Conservation (phyloP, 257 asterid genomes). For the Linderniella brevidens region DNA sequence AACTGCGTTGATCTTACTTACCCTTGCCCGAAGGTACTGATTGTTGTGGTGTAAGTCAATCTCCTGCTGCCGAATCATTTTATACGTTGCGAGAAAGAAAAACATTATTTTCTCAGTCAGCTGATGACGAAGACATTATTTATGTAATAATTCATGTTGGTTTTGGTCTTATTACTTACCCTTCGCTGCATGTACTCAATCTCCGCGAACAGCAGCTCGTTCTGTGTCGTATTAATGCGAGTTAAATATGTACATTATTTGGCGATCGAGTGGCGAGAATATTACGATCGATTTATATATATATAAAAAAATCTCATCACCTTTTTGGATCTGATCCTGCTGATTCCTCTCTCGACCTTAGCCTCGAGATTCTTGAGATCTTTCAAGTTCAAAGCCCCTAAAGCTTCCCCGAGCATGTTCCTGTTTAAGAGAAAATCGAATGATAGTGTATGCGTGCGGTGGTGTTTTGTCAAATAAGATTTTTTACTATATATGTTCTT, state of each 20-base stretch:
- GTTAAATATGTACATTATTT: too few species aligned
- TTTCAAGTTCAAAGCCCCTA: conserved; percentile 31
- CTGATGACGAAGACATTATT: neutral
- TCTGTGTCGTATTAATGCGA: conserved; percentile 17
- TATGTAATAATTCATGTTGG: neutral
- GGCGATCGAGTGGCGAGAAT: too few species aligned
- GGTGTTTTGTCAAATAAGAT: neutral
- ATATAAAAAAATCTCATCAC: conserved; percentile 15
- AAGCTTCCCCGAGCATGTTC: conserved; percentile 63
- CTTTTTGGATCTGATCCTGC: conserved; percentile 67
- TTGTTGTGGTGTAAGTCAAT: conserved; percentile 69
- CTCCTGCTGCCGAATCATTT: conserved; percentile 50
- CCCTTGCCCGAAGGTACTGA: conserved; percentile 88
- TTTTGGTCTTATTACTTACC: conserved; percentile 24
- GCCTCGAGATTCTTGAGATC: conserved; percentile 62
- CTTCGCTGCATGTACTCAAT: conserved; percentile 85
- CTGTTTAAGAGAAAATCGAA: conserved; percentile 15
- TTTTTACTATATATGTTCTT: neutral
- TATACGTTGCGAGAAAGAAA: conserved; percentile 3
- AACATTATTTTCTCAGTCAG: conserved; percentile 17
- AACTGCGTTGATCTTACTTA: neutral
- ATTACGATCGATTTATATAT: neutral
- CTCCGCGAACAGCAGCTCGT: conserved; percentile 80
- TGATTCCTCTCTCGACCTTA: conserved; percentile 56
- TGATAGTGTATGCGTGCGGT: neutral